Base-by-base conservation (phyloP, 1,139 yeast genomes). In the Debaryomyces subglobosus region DNA sequence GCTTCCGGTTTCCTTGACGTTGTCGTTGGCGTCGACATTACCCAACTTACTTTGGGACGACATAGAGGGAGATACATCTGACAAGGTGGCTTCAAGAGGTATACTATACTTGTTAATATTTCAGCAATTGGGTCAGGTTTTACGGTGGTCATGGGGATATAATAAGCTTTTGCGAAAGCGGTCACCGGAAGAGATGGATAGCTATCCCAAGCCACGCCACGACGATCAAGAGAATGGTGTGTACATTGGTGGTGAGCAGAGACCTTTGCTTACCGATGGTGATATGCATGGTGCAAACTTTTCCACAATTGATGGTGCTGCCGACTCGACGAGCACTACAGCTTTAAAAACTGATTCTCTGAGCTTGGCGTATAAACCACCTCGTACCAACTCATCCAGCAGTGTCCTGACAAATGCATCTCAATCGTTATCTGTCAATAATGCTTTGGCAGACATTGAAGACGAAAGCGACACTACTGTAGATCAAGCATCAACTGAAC, bases 71-170 rank as follows among this genome's bases (percentile, higher is more conserved):
- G 96, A 89, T 61, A 71, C 77, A 25, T 70, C 82, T 15, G 94
- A 87, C 56, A 82, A 82, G 56, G 85, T 89, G 44, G 95, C 95
- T 0, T 83, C 90, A 3, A 76, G 96, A 52, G 96, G 96, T 40
- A 84, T 89, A 46, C 72, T 89, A 47, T 89, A 89, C 64, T 72
- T 89, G 57, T 71, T 89, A 50, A 85, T 89, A 44, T 89, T 89
- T 68, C 96, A 89, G 70, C 96, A 89, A 64, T 75, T 89, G 61
- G 96, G 96, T 35, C 96, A 88, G 68, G 79, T 88, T 58, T 72
- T 89, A 50, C 74, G 96, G 53, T 89, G 96, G 96, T 86, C 94
- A 3, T 89, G 96, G 95, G 96, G 96, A n/a, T 88, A 83, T 68
- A 87, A 89, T 63, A 85, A 82, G 23, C 71, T 89, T 51, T 71